A percentile compares a stretch with the other conserved stretches of the same genome.
Evolutionary conservation across 2,329 filamentous ascomycete genomes (phyloP).

Genomic region (Alternaria gansuensis): DNA sequence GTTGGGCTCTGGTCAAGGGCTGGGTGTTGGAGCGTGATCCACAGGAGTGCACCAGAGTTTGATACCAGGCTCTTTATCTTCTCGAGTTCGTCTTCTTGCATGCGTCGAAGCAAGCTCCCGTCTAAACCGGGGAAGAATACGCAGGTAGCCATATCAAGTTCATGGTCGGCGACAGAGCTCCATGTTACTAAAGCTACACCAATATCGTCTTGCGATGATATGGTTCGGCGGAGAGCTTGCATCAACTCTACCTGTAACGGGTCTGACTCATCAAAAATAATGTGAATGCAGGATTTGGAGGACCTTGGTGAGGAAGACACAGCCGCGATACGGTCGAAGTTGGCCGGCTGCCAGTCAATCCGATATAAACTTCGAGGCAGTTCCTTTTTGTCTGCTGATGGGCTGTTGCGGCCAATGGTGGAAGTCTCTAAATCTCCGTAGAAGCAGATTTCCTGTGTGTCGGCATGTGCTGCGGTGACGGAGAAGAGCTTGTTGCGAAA

Average conservation of each 20-base stretch:
- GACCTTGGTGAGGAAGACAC: neutral
- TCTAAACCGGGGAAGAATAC: constrained; percentile 21
- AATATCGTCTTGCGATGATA: neutral
- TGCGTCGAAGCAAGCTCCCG: constrained; percentile 14
- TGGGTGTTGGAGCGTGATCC: constrained; percentile 12
- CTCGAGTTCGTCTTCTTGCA: constrained; percentile 14
- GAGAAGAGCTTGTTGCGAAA: constrained; percentile 25
- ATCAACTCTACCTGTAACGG: constrained; percentile 12
- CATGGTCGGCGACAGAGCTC: constrained; percentile 1
- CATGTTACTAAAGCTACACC: constrained; percentile 10
- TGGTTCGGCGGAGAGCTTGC: neutral
- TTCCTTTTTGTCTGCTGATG: neutral
- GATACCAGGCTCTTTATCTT: constrained; percentile 19
- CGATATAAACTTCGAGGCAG: constrained; percentile 9
- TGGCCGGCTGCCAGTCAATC: constrained; percentile 18
- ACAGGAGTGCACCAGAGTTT: constrained; percentile 11
- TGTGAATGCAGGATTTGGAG: neutral
- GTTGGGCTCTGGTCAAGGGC: constrained; percentile 8
- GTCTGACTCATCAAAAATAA: constrained; percentile 18
- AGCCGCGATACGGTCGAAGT: constrained; percentile 4
- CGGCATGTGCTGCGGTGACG: constrained; percentile 14
- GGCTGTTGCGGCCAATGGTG: constrained; percentile 18
- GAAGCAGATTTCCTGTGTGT: constrained; percentile 14
- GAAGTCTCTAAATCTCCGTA: constrained; percentile 25
- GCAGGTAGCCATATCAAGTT: constrained; percentile 13